Base-by-base conservation (phyloP, 202 grass and related monocot genomes). In the Brachypodium distachyon region DNA sequence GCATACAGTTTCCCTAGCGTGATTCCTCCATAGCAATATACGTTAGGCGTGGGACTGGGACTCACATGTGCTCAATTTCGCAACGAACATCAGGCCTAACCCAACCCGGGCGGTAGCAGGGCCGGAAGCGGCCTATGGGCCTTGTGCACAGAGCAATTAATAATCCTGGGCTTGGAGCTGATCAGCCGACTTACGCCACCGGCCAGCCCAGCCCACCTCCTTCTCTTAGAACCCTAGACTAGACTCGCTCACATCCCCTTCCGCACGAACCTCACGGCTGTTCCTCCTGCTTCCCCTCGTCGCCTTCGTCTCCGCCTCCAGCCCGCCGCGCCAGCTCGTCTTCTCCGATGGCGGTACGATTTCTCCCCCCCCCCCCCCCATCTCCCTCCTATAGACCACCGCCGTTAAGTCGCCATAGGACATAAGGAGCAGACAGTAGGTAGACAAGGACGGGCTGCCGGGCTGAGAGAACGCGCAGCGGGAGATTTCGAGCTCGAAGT, bases 331-430 rank as follows among this genome's bases (percentile, higher is more conserved):
- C 36, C 43, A 22, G 43, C 55, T 64, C 37, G 53, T 62, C 29
- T 62, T 12, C 41, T 67, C 27, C 58, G 14, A 85, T 85, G 87
- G 72, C 87, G 66, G 87, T 85, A 77, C 12, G 25, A 4, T 28
- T 16, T 53, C 61, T 29, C 70, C 28, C 25, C 43, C 9, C 42
- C 58, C 39, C 56, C 12, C n/a, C 29, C 53, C 5, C 31, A 40
- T 31, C 8, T 10, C 26, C 51, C 52, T 11, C 17, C 43, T 39
- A 14, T 28, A 46, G 13, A 38, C 41, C 39, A 29, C 14, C 14
- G n/a, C n/a, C n/a, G n/a, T n/a, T n/a, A n/a, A n/a, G n/a, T n/a
- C n/a, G n/a, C n/a, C n/a, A n/a, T n/a, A n/a, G n/a, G n/a, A n/a
- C n/a, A n/a, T n/a, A n/a, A n/a, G n/a, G n/a, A n/a, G n/a, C n/a